Conservation (phyloP, 202 grass and related monocot species). For the Alloteropsis angusta region DNA sequence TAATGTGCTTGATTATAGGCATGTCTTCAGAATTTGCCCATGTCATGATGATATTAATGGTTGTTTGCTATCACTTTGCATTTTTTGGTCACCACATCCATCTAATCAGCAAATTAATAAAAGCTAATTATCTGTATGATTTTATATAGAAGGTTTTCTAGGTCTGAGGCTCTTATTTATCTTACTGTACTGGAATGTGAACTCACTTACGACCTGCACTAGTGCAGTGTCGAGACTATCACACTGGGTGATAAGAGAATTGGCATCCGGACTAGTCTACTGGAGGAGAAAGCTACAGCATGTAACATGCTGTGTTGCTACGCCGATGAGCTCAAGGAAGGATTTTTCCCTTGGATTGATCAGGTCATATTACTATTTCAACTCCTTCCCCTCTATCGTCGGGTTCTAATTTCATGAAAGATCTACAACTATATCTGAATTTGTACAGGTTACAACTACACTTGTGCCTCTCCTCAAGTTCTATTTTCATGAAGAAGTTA, state of each 20-base stretch:
- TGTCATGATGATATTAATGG: not conserved
- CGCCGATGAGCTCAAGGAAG: slow-evolving; percentile 71
- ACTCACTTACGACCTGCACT: slow-evolving; percentile 8
- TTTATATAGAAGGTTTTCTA: not conserved
- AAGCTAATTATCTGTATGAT: not conserved
- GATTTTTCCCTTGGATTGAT: slow-evolving; percentile 92
- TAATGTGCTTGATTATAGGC: not conserved
- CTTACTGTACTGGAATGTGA: not conserved
- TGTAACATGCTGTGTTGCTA: slow-evolving; percentile 80
- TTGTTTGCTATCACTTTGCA: not conserved
- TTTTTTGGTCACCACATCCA: slow-evolving; percentile 10
- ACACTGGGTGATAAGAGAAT: slow-evolving; percentile 79
- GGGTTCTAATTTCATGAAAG: not conserved
- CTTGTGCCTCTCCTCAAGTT: slow-evolving; percentile 88
- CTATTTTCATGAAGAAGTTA: slow-evolving; percentile 86
- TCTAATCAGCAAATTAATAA: not conserved
- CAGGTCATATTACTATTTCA: slow-evolving; percentile 37
- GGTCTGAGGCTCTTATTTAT: not conserved
- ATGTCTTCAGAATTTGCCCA: not conserved
- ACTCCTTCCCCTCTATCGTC: not conserved
- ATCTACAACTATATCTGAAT: slow-evolving; percentile 24
- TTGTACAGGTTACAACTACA: slow-evolving; percentile 63
- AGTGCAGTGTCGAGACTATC: slow-evolving; percentile 70
- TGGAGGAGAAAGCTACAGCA: slow-evolving; percentile 87
- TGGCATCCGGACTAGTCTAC: slow-evolving; percentile 62